Percentiles rank a stretch among this genome's conserved stretches.
phyloP scores from a whole-genome alignment of 768 basidiomycete genomes.

The Boletus eberwhitei region DNA sequence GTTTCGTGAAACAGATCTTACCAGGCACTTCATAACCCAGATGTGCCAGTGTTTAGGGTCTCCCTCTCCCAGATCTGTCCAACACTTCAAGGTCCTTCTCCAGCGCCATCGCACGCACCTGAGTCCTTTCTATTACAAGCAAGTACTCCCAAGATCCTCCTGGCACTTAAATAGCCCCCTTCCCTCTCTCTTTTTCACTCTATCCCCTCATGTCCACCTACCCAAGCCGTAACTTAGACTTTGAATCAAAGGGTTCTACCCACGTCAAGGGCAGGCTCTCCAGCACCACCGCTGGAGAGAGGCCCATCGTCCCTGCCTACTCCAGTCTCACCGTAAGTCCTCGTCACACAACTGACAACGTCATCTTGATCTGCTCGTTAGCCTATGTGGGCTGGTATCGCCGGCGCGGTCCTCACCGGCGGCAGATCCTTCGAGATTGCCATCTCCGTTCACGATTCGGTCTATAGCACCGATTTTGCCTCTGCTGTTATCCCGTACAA shows the following conservation, averaged over 20 bases:
- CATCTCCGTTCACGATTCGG: slow-evolving; percentile 79
- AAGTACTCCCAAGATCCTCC: not conserved
- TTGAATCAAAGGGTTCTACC: slow-evolving; percentile 62
- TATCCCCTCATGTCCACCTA: slow-evolving; percentile 48
- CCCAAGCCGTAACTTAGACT: slow-evolving; percentile 39
- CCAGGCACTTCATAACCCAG: slow-evolving; percentile 7
- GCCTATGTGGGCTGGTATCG: slow-evolving; percentile 89
- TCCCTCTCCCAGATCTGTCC: slow-evolving; percentile 1
- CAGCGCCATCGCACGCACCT: slow-evolving; percentile 2
- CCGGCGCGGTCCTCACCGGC: slow-evolving; percentile 58
- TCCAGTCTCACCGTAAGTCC: slow-evolving; percentile 63
- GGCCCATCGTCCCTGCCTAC: slow-evolving; percentile 56
- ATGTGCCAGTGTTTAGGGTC: slow-evolving; percentile 32
- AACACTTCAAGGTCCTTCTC: not conserved
- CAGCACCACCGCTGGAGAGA: slow-evolving; percentile 43
- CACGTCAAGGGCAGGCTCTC: slow-evolving; percentile 69
- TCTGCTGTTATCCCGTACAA: slow-evolving; percentile 54
- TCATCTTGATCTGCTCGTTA: slow-evolving; percentile 31
- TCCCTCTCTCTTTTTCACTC: slow-evolving; percentile 16
- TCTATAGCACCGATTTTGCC: slow-evolving; percentile 78
- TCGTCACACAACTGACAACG: not conserved
- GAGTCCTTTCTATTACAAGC: not conserved
- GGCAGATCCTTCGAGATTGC: slow-evolving; percentile 66
- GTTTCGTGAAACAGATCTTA: too few relatives aligned
- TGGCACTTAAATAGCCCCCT: slow-evolving; percentile 33